These are phyloP conservation scores for Sordariomycetes sp. DNA, from an alignment of 2,329 filamentous ascomycete species.

Conservation along the genomic window DNA sequence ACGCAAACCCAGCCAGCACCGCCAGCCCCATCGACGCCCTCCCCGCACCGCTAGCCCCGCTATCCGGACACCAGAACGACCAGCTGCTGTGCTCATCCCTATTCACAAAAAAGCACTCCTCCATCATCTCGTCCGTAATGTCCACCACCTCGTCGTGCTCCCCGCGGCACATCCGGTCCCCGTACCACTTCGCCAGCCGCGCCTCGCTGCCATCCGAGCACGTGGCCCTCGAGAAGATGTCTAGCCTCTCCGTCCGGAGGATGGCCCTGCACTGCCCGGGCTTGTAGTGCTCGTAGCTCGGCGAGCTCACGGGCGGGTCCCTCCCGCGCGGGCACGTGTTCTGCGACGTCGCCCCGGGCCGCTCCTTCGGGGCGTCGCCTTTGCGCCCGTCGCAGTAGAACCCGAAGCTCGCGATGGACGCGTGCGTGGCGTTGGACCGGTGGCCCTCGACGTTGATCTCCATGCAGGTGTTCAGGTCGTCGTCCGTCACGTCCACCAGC, in stretches of 20 bases:
- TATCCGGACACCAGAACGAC: neutral
- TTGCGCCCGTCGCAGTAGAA: slow-evolving; percentile 9
- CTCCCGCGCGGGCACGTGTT: slow-evolving; percentile 6
- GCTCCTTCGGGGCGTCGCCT: slow-evolving; percentile 4
- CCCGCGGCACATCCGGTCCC: slow-evolving; percentile 57
- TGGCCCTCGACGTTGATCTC: slow-evolving; percentile 2
- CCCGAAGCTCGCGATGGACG: slow-evolving; percentile 5
- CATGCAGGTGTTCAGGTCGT: slow-evolving; percentile 6
- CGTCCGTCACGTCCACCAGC: slow-evolving; percentile 7
- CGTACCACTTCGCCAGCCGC: slow-evolving; percentile 27
- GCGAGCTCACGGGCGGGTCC: neutral
- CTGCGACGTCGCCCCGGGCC: slow-evolving; percentile 7
- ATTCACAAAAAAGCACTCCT: slow-evolving; percentile 7
- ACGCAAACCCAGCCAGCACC: too few relatives aligned
- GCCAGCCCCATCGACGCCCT: neutral
- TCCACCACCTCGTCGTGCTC: slow-evolving; percentile 59
- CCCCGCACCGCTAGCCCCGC: neutral
- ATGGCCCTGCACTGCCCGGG: slow-evolving; percentile 8
- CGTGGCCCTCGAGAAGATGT: slow-evolving; percentile 6
- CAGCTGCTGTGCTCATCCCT: neutral
- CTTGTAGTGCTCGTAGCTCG: slow-evolving; percentile 7
- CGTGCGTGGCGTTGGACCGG: slow-evolving; percentile 5
- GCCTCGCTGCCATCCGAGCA: slow-evolving; percentile 11
- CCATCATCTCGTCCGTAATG: slow-evolving; percentile 12
- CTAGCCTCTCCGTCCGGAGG: slow-evolving; percentile 7